Conservation (phyloP, 176 grass and related monocot genomes). For the Musa acuminata region DNA sequence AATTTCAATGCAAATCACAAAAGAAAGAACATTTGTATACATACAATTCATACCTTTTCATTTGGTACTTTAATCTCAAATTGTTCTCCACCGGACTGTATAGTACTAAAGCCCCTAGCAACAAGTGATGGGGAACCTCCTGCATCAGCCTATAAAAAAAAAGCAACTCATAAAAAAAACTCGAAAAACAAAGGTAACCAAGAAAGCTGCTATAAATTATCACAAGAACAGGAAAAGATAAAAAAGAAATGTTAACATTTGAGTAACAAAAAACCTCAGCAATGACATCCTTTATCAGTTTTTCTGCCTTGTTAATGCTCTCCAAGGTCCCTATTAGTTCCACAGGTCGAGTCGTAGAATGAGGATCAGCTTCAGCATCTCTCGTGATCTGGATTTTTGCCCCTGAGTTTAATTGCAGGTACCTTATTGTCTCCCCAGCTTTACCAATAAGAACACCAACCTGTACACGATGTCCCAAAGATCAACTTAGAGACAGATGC, state of each 20-base stretch:
- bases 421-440: constrained; percentile 80
- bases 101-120: constrained; percentile 67
- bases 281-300: constrained; percentile 70
- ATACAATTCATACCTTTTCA: constrained; percentile 52
- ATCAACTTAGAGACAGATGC: not conserved
- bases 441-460: constrained; percentile 94
- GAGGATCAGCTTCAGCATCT: constrained; percentile 43
- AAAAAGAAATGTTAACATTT: not conserved
- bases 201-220: not conserved
- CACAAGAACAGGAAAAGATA: not conserved
- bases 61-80: constrained; percentile 82
- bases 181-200: not conserved
- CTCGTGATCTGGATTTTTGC: constrained; percentile 95
- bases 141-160: constrained; percentile 57
- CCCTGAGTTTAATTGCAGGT: constrained; percentile 62
- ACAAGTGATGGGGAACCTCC: constrained; percentile 80
- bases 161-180: constrained; percentile 7
- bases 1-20: constrained; percentile 14
- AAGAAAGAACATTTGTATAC: not conserved
- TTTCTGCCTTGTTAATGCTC: constrained; percentile 74
- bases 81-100: constrained; percentile 56
- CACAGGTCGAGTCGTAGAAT: constrained; percentile 47
- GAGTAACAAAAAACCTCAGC: constrained; percentile 39
- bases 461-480: constrained; percentile 23
- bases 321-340: constrained; percentile 61